Evolutionary conservation across 176 grass and related monocot genomes (phyloP).

Genomic region (Eleusine indica): DNA sequence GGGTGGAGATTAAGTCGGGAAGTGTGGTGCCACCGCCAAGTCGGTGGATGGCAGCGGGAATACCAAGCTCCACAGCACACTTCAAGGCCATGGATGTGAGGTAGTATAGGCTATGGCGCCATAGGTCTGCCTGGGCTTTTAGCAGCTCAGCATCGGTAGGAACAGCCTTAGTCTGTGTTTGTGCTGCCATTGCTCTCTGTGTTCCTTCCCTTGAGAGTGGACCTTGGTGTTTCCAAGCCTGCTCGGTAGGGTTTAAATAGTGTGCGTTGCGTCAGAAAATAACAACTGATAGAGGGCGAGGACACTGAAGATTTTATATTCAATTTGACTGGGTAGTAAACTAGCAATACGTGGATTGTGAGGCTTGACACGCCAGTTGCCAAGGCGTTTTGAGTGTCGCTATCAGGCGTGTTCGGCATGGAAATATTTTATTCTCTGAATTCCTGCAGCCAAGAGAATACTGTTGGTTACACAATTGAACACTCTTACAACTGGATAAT

Average conservation of each 20-base stretch:
- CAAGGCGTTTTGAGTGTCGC: not conserved
- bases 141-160: slow-evolving; percentile 15
- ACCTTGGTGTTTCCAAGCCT: not conserved
- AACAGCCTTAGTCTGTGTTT: too few relatives aligned
- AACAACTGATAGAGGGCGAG: not conserved
- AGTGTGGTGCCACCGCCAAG: slow-evolving; percentile 33
- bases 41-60: slow-evolving; percentile 31
- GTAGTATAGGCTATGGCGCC: too few relatives aligned
- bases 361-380: not conserved
- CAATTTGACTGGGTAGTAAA: too few relatives aligned
- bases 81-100: slow-evolving; percentile 2
- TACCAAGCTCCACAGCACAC: slow-evolving; percentile 46
- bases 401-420: not conserved
- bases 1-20: not conserved
- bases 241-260: not conserved
- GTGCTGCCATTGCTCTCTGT: not conserved
- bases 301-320: not conserved
- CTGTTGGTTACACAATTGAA: too few relatives aligned
- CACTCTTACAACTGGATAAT: too few relatives aligned
- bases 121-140: not conserved
- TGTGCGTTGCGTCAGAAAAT: not conserved
- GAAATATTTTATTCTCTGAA: not conserved
- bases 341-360: too few relatives aligned
- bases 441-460: too few relatives aligned
- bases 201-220: not conserved